Conservation (phyloP, 257 asterid species). For the Ophiorrhiza pumila region DNA sequence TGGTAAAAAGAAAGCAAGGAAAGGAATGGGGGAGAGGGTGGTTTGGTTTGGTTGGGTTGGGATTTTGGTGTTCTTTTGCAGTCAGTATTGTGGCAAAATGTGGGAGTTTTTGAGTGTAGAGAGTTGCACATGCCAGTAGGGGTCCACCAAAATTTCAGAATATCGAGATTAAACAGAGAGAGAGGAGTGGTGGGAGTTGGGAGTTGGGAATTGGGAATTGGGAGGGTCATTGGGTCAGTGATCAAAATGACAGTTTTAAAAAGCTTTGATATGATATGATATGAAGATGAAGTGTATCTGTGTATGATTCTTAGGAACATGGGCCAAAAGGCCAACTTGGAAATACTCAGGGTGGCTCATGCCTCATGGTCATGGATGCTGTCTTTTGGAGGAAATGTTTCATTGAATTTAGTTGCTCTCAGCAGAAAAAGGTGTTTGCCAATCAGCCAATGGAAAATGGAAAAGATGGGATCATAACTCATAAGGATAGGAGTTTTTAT, state of each 20-base stretch:
- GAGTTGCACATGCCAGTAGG: conserved; percentile 17
- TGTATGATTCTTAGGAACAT: conserved; percentile 48
- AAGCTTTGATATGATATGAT: background rate
- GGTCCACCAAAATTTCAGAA: conserved; percentile 15
- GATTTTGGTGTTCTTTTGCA: background rate
- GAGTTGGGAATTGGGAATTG: background rate
- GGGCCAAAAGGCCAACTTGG: conserved; percentile 30
- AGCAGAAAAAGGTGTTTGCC: background rate
- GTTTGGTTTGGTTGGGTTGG: background rate
- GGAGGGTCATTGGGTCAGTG: too few species aligned
- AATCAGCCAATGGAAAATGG: background rate
- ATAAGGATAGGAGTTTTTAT: background rate
- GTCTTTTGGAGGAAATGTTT: background rate
- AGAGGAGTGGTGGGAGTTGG: background rate
- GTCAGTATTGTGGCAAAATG: background rate
- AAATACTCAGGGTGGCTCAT: too few species aligned
- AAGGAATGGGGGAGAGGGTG: background rate
- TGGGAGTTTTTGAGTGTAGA: background rate
- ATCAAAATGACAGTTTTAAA: background rate
- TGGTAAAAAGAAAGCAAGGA: conserved; percentile 6
- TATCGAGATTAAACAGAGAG: background rate
- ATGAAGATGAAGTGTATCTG: conserved; percentile 22
- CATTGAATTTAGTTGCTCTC: background rate
- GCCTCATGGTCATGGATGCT: too few species aligned
- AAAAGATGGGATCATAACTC: background rate